A percentile compares a stretch with the other conserved stretches of the same genome.
Evolutionary conservation across 495 filamentous ascomycete genomes (phyloP).

Genomic region (Tuber brumale): DNA sequence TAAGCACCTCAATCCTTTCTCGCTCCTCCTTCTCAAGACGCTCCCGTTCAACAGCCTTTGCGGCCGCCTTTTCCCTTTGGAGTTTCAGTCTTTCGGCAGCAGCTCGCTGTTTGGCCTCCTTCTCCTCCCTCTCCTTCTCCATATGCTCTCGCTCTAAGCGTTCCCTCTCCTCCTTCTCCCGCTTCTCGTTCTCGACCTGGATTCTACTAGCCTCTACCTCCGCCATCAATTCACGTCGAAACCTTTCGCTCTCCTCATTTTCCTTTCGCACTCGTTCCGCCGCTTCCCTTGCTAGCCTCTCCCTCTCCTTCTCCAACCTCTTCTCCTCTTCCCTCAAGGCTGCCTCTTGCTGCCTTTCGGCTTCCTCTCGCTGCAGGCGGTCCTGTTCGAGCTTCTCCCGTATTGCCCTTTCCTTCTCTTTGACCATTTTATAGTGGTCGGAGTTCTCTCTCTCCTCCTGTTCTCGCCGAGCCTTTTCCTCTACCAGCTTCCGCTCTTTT

Average conservation of each 20-base stretch:
- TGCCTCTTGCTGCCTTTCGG: slow-evolving; percentile 19
- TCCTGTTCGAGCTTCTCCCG: slow-evolving; percentile 39
- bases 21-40: slow-evolving; percentile 30
- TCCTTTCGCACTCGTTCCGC: slow-evolving; percentile 33
- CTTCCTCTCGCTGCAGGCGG: slow-evolving; percentile 28
- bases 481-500: slow-evolving; percentile 41
- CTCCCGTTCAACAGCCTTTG: slow-evolving; percentile 29
- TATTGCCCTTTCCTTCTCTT: slow-evolving; percentile 30
- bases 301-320: slow-evolving; percentile 21
- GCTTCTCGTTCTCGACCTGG: slow-evolving; percentile 33
- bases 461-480: slow-evolving; percentile 41
- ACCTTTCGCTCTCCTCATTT: slow-evolving; percentile 39
- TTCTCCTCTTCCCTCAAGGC: slow-evolving; percentile 23
- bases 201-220: slow-evolving; percentile 36
- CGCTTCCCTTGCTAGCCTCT: slow-evolving; percentile 31
- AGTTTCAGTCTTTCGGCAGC: slow-evolving; percentile 31
- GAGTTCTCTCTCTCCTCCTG: slow-evolving; percentile 27
- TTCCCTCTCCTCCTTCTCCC: slow-evolving; percentile 30
- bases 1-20: slow-evolving; percentile 24
- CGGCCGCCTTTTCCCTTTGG: slow-evolving; percentile 29
- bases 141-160: slow-evolving; percentile 18
- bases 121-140: slow-evolving; percentile 29
- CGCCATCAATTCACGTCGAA: slow-evolving; percentile 36
- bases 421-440: slow-evolving; percentile 8
- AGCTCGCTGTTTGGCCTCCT: slow-evolving; percentile 31